Base-by-base conservation (phyloP, 2,329 filamentous ascomycete species). In the Volutella citrinella region DNA sequence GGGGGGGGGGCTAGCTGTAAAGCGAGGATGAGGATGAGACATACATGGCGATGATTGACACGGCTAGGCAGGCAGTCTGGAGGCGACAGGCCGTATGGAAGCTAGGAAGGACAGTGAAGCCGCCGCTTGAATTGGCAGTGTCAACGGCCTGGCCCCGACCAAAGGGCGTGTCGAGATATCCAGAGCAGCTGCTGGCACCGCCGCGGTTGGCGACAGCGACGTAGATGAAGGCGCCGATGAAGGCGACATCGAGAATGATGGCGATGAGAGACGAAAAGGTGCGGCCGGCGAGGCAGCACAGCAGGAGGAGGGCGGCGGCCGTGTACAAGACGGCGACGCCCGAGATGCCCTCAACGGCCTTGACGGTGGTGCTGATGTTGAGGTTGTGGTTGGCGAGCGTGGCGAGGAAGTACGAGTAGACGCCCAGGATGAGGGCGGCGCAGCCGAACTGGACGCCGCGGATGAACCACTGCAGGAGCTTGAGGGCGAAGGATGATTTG, bases 371-470 rank as follows among this genome's bases (percentile, higher is more conserved):
- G 13, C 74, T 69, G 46, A 90, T 89, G 38, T 54, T 37, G 11
- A 82, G 60, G 48, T 80, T 52, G 63, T 87, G 78, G 52, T 82
- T 77, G 42, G 75, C 60, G 11, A 90, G 76, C 8, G 84, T 75
- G 8, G 84, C 79, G 30, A 96, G 78, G 72, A 89, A 94, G 72
- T 94, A 95, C 30, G 81, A 82, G 71, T 84, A 90, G 54, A 93
- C 76, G 48, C 76, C 84, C 42, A 96, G 76, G 42, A 91, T 76
- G 47, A 95, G 72, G 39, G 74, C 79, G 8, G 83, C 72, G 59
- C 80, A 86, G 56, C 77, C 71, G 61, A 95, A 84, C 53, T 87
- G 78, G 36, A 95, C 64, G 46, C 74, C 65, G 48, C 91, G 86
- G 53, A 94, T 68, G 58, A 82, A 72, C 59, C 83, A 84, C 54